Evolutionary conservation across 108 stramenopile species (phyloP), one percentile per base, ranked within the genome.

Genomic region (Nannochloropsis gaditana): DNA sequence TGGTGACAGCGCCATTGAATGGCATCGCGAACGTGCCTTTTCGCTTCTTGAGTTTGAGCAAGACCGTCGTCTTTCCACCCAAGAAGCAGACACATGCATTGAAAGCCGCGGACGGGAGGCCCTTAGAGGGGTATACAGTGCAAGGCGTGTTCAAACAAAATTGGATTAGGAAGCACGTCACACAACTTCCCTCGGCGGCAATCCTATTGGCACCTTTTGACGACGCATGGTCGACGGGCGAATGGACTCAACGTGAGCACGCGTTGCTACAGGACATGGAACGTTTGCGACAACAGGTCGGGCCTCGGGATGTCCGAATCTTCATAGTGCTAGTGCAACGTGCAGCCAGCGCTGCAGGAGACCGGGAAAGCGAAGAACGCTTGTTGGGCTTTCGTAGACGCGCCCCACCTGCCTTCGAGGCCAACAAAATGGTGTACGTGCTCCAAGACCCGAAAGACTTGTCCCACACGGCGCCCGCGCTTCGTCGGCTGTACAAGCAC

Each of bases 81-180:
- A 73, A 73, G 59, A 73, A 73, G n/a, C 59, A 15, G 15, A 73
- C 59, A 15, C 59, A 73, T 6, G 19, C 59, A 15, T n/a, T 73
- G 19, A 73, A 73, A n/a, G 59, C 59, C n/a, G 59, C 59, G 59
- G 59, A 73, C 59, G 59, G 59, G 4, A 15, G 59, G 19, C 59
- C 59, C 59, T n/a, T 73, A n/a, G 59, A 73, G 6, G 59, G 59
- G 19, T 73, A 73, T n/a, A 73, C 59, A n/a, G 59, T 73, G 6
- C 5, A n/a, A 3, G 59, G 59, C 59, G 19, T 73, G 59, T 15
- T 73, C 59, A 73, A 73, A n/a, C 59, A 73, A n/a, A 73, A 73
- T 73, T 73, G 59, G 59, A 73, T 73, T n/a, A 73, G n/a, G 59
- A 73, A 73, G n/a, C 59, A 73, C 59, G 59, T 73, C 19, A n/a